These are phyloP conservation scores for Epithele typhae DNA, from an alignment of 768 basidiomycete genomes.

Conservation along the genomic window DNA sequence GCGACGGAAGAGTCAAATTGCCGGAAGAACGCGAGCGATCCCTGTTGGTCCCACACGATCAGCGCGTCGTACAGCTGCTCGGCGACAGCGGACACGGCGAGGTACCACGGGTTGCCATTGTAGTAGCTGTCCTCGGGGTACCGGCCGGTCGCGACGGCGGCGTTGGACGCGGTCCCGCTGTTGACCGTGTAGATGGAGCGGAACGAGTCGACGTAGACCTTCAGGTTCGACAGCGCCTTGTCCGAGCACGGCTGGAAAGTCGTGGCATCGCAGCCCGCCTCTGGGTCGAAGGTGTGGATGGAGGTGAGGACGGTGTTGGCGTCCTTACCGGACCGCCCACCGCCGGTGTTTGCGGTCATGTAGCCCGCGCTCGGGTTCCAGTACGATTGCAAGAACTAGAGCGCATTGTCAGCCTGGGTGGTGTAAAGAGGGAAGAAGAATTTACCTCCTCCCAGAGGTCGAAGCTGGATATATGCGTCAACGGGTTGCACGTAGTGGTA, in stretches of 20 bases:
- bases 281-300: constrained; percentile 72
- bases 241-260: constrained; percentile 88
- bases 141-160: constrained; percentile 70
- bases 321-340: constrained; percentile 72
- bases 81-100: constrained; percentile 66
- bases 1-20: constrained; percentile 49
- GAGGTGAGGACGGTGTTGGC: constrained; percentile 69
- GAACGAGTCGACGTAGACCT: constrained; percentile 72
- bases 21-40: constrained; percentile 61
- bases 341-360: constrained; percentile 71
- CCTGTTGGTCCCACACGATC: constrained; percentile 55
- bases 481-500: not conserved
- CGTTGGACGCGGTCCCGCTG: constrained; percentile 44
- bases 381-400: constrained; percentile 80
- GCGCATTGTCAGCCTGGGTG: constrained; percentile 54
- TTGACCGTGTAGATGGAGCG: constrained; percentile 66
- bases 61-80: constrained; percentile 76
- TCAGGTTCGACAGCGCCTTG: constrained; percentile 66
- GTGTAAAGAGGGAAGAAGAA: constrained; percentile 75
- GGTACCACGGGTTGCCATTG: constrained; percentile 76
- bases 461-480: constrained; percentile 36
- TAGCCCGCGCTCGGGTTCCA: constrained; percentile 63
- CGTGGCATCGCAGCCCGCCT: constrained; percentile 64
- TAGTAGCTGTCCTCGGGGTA: constrained; percentile 74
- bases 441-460: constrained; percentile 75